Evolutionary conservation across 768 basidiomycete genomes (phyloP), one percentile per base, ranked within the genome.

Genomic region (Sporobolomyces roseus): DNA sequence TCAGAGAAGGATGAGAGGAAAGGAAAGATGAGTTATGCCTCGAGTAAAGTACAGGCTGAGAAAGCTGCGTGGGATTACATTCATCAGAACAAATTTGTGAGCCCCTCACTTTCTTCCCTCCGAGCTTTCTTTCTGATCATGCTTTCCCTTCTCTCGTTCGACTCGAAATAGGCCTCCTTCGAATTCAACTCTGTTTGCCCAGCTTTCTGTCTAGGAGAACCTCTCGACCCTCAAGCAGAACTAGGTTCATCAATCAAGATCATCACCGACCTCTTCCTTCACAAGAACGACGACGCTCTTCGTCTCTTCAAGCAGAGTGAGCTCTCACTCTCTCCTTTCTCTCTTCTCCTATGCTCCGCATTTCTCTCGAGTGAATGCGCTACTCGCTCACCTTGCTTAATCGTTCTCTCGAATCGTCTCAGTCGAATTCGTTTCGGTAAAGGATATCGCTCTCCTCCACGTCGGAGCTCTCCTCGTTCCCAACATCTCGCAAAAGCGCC

Each of bases 1-100:
- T 36, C 55, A 14, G 55, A 38, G 4, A 25, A 25, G 21, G 38
- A 43, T 19, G 36, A 35, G 4, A 4, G 6, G 7, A 56, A 56
- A 36, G 36, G 36, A 5, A 3, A 9, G 9, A 6, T 25, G 3
- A n/a, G 4, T 6, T 89, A 89, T 75, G 73, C 80, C 30, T 84
- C 86, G 3, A 84, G 84, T n/a, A 89, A 90, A 79, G 82, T 81
- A 4, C 79, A 87, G 2, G 86, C 87, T 0, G 89, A 90, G 78
- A 80, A 79, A 78, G 82, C 83, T 27, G 84, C 84, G 13, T 86
- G 85, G 85, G 77, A 79, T 8, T 83, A 81, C 68, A 75, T 81
- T 36, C 45, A 67, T 33, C 75, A 82, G 38, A 66, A 82, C 58
- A 79, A 59, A 48, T 78, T 46, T 85, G 38, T 9, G 10, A 41